These are phyloP conservation scores for Coniella vitis DNA, from an alignment of 2,329 filamentous ascomycete genomes.

Conservation along the genomic window DNA sequence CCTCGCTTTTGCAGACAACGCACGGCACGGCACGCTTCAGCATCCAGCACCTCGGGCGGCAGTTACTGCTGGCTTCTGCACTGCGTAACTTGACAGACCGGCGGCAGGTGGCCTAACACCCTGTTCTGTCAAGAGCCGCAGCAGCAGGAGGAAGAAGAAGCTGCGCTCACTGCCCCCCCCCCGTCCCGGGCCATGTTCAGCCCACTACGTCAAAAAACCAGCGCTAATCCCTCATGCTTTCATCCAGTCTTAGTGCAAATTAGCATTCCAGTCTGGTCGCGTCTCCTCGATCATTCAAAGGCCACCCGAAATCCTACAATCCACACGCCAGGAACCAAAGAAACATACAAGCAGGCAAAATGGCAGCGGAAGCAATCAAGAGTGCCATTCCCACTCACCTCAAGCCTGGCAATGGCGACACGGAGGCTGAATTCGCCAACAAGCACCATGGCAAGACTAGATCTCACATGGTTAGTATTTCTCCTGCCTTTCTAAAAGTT, in stretches of 20 bases:
- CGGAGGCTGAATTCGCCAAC: conserved; percentile 45
- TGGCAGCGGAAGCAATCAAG: conserved; percentile 61
- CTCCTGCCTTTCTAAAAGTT: background rate
- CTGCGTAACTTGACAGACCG: conserved; percentile 1
- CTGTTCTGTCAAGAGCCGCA: too few species aligned
- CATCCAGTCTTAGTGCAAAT: too few species aligned
- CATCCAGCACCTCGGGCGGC: background rate
- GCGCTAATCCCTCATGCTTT: too few species aligned
- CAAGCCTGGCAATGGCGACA: conserved; percentile 51
- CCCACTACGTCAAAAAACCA: too few species aligned
- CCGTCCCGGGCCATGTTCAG: too few species aligned
- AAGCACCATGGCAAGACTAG: conserved; percentile 80
- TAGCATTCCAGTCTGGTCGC: too few species aligned
- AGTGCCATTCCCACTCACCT: conserved; percentile 79
- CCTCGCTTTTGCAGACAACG: conserved; percentile 2
- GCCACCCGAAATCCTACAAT: background rate
- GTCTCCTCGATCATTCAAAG: too few species aligned
- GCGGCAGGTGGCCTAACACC: too few species aligned
- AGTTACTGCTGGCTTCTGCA: too few species aligned
- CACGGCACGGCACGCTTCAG: too few species aligned
- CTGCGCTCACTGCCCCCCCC: too few species aligned
- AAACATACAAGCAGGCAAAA: conserved; percentile 31
- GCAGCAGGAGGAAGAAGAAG: too few species aligned
- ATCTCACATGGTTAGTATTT: conserved; percentile 70
- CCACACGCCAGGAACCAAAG: background rate